phyloP scores from a whole-genome alignment of 805 yeast species.

The Wickerhamiella lipophila region DNA sequence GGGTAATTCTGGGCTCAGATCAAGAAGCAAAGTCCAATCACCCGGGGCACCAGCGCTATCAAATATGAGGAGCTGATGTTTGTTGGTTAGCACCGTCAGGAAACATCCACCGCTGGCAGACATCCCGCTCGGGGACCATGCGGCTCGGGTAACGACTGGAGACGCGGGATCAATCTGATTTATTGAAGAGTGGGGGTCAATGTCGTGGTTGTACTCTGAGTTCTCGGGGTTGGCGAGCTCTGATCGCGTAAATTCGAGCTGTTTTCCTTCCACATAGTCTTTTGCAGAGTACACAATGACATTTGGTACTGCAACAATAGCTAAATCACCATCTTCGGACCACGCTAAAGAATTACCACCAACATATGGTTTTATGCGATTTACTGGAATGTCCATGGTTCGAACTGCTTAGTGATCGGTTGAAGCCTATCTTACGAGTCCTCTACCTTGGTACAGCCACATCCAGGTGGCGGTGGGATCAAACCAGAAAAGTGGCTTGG shows the following conservation, averaged over 20 bases:
- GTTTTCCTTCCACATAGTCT: conserved; percentile 1
- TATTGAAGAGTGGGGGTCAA: neutral
- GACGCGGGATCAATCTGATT: neutral
- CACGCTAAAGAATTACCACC: neutral
- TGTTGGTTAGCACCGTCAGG: conserved; percentile 1
- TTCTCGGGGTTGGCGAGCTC: conserved; percentile 6
- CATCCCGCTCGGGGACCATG: conserved; percentile 10
- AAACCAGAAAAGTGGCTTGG: neutral
- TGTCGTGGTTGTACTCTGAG: neutral
- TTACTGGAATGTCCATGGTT: conserved; percentile 7
- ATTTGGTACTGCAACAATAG: conserved; percentile 2
- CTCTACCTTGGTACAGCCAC: too few relatives aligned
- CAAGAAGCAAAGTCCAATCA: neutral
- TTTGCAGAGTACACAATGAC: conserved; percentile 7
- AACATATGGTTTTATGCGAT: neutral
- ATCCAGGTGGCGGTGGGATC: too few relatives aligned
- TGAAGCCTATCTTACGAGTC: too few relatives aligned
- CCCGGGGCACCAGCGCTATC: neutral
- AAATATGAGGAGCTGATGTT: conserved; percentile 2
- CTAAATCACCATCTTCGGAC: conserved; percentile 9
- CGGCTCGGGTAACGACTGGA: neutral
- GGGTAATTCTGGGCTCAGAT: neutral
- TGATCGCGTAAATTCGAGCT: neutral
- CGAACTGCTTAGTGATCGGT: neutral
- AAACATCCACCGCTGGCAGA: neutral